phyloP scores from a whole-genome alignment of 257 asterid genomes.

The Hygrophila difformis region DNA sequence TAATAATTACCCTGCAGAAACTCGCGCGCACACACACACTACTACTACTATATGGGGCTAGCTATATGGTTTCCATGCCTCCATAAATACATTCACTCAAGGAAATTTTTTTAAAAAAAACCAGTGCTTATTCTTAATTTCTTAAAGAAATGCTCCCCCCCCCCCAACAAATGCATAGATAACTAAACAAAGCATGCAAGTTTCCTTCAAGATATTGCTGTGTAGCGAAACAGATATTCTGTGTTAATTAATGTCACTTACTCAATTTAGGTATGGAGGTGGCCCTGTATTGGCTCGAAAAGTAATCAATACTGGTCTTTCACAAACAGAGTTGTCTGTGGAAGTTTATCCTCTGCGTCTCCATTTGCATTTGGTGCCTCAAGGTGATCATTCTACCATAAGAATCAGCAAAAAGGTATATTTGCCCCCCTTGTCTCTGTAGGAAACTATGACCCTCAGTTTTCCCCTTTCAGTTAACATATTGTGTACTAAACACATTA shows the following conservation, averaged over 20 bases:
- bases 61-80: too few relatives aligned
- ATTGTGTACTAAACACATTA: slow-evolving; percentile 88
- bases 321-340: slow-evolving; percentile 90
- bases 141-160: too few relatives aligned
- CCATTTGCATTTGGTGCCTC: slow-evolving; percentile 89
- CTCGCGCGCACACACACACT: too few relatives aligned
- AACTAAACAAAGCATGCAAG: too few relatives aligned
- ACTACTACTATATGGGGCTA: too few relatives aligned
- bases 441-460: background rate
- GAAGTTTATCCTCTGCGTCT: slow-evolving; percentile 97
- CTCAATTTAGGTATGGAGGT: slow-evolving; percentile 83
- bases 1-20: too few relatives aligned
- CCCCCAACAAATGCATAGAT: too few relatives aligned
- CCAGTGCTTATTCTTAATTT: too few relatives aligned
- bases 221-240: too few relatives aligned
- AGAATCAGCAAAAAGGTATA: slow-evolving; percentile 96
- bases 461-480: slow-evolving; percentile 58
- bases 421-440: slow-evolving; percentile 14
- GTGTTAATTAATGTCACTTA: slow-evolving; percentile 21
- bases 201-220: too few relatives aligned
- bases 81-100: too few relatives aligned
- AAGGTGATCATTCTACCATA: slow-evolving; percentile 63
- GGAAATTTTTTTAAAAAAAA: too few relatives aligned
- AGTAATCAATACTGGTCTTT: slow-evolving; percentile 84
- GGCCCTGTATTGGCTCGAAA: slow-evolving; percentile 87